Evolutionary conservation across 2,329 filamentous ascomycete genomes (phyloP).

Genomic region (Colletotrichum theobromicola): DNA sequence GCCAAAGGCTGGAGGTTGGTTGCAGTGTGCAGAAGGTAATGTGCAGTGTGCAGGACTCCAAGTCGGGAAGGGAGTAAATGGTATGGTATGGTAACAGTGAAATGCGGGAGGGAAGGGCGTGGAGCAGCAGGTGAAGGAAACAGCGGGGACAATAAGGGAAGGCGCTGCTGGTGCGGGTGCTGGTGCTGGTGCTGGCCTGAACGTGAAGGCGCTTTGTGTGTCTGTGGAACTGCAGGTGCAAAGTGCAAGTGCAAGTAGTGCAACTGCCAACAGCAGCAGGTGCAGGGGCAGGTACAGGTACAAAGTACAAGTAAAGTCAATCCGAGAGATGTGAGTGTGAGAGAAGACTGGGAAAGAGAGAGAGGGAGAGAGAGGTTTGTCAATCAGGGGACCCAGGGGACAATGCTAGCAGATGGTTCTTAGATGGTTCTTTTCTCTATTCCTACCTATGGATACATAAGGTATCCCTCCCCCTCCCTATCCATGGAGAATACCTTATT

Average conservation of each 20-base stretch:
- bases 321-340: too few relatives aligned
- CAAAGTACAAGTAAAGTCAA: background rate
- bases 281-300: background rate
- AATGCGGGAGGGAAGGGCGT: background rate
- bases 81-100: background rate
- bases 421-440: background rate
- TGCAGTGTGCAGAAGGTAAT: background rate
- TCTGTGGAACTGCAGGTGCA: background rate
- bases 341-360: background rate
- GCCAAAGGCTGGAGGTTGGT: background rate
- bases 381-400: background rate
- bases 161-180: background rate
- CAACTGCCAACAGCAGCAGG: background rate
- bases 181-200: background rate
- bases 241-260: background rate
- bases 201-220: background rate
- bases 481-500: background rate
- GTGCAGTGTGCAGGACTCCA: background rate
- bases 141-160: background rate
- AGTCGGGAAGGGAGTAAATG: background rate
- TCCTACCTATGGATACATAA: background rate
- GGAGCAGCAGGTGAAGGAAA: background rate
- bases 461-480: background rate
- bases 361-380: background rate
- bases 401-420: background rate